Evolutionary conservation across 2,329 filamentous ascomycete species (phyloP), one percentile per base, ranked within the genome.

Genomic region (Calonectria pteridis): DNA sequence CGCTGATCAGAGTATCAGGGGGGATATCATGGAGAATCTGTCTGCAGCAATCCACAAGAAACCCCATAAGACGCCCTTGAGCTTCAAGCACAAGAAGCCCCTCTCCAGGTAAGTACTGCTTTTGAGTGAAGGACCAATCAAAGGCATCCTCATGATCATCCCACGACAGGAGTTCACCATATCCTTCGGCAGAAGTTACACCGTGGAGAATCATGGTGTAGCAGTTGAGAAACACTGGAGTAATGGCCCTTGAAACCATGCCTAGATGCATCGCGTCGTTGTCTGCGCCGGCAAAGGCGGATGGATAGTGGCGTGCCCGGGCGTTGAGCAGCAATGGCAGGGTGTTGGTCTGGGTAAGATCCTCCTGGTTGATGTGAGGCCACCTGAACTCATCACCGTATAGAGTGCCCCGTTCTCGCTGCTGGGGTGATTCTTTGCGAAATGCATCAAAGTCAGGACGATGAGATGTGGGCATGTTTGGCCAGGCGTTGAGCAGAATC

Each of bases 341-440:
- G 0, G 81, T 72, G 62, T 86, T 88, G 0, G 85, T 79, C 28
- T 86, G 83, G 0, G 77, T 66, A 0, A 93, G 82, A 76, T 92
- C 90, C 69, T 92, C 88, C 50, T 89, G 83, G 75, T 92, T 93
- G 78, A 92, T 87, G 58, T 88, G 84, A 0, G 90, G 90, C 85
- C 86, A 91, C 51, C 89, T 79, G 73, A 83, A 90, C 11, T 81
- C 68, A 7, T 86, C 83, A 10, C 71, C 76, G n/a, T 82, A 77
- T 29, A 77, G 74, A 14, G 78, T 78, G 4, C 77, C 76, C 1
- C 35, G 3, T 4, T 69, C 31, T 6, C 75, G 72, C 37, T 81
- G 29, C 16, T 77, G 23, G 2, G 51, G 16, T 4, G 73, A 40
- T 18, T 82, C 75, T 40, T 76, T 80, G n/a, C 77, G 78, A 29